Percentiles rank a stretch among this genome's conserved stretches.
These are phyloP conservation scores for Panaeolus papilionaceus DNA, from an alignment of 768 basidiomycete genomes.

Conservation along the genomic window DNA sequence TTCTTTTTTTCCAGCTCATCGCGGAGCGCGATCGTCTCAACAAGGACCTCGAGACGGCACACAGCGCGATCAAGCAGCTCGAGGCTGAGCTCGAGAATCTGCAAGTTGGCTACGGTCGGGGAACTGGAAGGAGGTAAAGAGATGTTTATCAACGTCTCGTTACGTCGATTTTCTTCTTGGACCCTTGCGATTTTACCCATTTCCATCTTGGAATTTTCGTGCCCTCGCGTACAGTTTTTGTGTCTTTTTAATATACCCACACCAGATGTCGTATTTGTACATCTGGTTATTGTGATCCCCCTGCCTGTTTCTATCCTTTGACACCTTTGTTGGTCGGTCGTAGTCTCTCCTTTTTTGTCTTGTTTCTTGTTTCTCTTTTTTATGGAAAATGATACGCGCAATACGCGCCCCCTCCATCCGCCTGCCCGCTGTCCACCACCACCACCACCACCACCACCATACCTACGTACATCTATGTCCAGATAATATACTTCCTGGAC, in stretches of 20 bases:
- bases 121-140: constrained; percentile 67
- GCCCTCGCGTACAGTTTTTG: background rate
- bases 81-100: constrained; percentile 91
- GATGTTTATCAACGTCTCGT: background rate
- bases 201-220: constrained; percentile 4
- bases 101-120: constrained; percentile 84
- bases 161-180: constrained; percentile 1
- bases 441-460: background rate
- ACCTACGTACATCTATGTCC: background rate
- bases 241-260: constrained; percentile 13
- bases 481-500: background rate
- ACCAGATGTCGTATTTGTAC: background rate
- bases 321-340: constrained; percentile 12
- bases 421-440: background rate
- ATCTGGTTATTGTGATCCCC: constrained; percentile 10
- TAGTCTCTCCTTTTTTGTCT: constrained; percentile 2
- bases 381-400: constrained; percentile 9
- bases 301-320: background rate
- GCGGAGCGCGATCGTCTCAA: constrained; percentile 98
- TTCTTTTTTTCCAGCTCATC: constrained; percentile 72
- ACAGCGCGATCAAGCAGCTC: constrained; percentile 89
- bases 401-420: background rate
- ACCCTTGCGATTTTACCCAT: background rate
- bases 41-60: constrained; percentile 95
- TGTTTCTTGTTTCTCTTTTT: background rate